phyloP scores from a whole-genome alignment of 768 basidiomycete genomes.

The Mrakia gelida region DNA sequence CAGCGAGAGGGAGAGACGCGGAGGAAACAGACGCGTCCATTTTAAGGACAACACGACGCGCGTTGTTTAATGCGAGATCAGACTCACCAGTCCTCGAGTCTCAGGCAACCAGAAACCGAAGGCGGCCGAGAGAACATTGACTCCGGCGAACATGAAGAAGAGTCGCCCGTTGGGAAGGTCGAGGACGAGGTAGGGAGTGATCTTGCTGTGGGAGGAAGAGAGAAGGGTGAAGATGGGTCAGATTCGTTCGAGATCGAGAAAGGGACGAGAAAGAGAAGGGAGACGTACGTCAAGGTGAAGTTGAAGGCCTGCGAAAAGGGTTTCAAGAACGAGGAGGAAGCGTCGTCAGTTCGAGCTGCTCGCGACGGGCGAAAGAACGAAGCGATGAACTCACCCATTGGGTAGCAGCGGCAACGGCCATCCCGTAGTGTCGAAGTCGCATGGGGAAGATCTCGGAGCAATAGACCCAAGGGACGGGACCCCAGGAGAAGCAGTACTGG shows the following conservation, averaged over 20 bases:
- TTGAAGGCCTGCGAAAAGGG: constrained; percentile 22
- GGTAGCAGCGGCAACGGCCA: constrained; percentile 26
- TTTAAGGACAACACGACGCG: no score
- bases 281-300: not conserved
- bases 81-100: constrained; percentile 14
- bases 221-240: no score
- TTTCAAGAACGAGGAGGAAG: no score
- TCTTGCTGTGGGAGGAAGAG: constrained; percentile 7
- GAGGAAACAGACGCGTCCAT: no score
- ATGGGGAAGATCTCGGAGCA: constrained; percentile 28
- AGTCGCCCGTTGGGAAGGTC: constrained; percentile 14
- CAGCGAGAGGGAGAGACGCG: no score
- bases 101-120: constrained; percentile 30
- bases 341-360: no score
- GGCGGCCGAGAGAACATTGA: constrained; percentile 25
- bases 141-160: constrained; percentile 13
- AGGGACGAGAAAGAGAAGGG: no score
- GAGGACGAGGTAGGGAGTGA: constrained; percentile 29
- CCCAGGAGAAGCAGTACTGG: constrained; percentile 31
- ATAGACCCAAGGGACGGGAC: constrained; percentile 30
- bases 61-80: no score
- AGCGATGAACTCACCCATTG: constrained; percentile 16
- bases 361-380: no score
- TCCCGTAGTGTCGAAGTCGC: constrained; percentile 26
- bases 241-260: no score